A percentile compares a stretch with the other conserved stretches of the same genome.
Conservation (phyloP, 169 alveolate genomes). For the Plasmodium relictum region DNA sequence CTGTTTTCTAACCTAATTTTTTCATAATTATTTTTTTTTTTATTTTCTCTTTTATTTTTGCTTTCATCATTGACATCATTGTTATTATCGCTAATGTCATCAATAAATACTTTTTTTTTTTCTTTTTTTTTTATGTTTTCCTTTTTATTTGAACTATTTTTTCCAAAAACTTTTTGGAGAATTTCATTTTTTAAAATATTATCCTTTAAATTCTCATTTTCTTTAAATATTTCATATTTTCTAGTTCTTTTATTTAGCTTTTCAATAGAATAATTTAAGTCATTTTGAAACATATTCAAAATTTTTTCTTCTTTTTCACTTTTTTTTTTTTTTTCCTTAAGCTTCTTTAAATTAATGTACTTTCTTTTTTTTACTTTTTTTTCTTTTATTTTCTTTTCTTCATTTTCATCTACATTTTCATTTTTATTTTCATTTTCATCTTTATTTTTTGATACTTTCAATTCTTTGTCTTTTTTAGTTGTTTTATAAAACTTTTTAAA, state of each 20-base stretch:
- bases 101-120: not conserved
- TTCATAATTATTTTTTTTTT: not conserved
- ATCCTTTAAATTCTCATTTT: conserved; percentile 17
- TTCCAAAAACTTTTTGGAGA: conserved; percentile 15
- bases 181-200: conserved; percentile 24
- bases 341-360: not conserved
- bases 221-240: conserved; percentile 44
- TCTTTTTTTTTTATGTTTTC: too few species aligned
- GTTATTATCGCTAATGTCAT: not conserved
- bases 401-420: not conserved
- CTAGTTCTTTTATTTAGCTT: conserved; percentile 41
- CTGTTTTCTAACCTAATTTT: not conserved
- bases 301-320: conserved; percentile 30
- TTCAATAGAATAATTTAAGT: conserved; percentile 45
- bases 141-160: not conserved
- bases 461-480: not conserved
- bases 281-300: conserved; percentile 43
- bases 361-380: not conserved
- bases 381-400: not conserved
- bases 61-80: not conserved
- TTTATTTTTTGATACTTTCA: not conserved
- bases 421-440: not conserved
- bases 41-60: not conserved
- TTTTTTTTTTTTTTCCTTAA: conserved; percentile 1
- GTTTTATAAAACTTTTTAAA: not conserved